A percentile compares a stretch with the other conserved stretches of the same genome.
phyloP scores from a whole-genome alignment of 257 asterid genomes.

The Solanum appendiculatum region DNA sequence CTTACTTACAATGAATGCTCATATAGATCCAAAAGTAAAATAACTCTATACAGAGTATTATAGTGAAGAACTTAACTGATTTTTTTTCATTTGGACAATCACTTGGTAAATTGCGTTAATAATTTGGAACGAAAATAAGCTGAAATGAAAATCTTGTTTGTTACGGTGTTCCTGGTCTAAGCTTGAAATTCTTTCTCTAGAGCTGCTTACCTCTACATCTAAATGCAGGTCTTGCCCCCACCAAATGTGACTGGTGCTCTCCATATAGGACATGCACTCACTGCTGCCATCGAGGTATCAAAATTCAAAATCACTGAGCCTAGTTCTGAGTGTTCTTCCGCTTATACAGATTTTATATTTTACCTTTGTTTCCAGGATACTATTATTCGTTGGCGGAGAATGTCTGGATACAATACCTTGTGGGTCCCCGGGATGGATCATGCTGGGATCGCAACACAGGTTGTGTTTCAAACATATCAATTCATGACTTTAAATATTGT shows the following conservation, averaged over 20 bases:
- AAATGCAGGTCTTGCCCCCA: conserved; percentile 79
- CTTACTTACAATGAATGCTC: background rate
- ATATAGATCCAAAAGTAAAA: background rate
- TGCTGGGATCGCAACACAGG: conserved; percentile 99
- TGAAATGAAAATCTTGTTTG: background rate
- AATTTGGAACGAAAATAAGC: background rate
- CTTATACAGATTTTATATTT: background rate
- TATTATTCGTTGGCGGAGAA: conserved; percentile 88
- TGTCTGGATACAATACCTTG: conserved; percentile 88
- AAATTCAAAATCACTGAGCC: conserved; percentile 1
- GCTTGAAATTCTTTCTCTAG: background rate
- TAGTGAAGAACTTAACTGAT: background rate
- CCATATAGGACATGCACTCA: conserved; percentile 95
- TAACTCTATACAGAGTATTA: background rate
- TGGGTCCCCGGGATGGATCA: conserved; percentile 99
- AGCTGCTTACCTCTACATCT: conserved; percentile 1
- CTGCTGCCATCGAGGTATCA: conserved; percentile 84
- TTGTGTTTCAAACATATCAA: conserved; percentile 5
- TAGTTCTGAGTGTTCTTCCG: background rate
- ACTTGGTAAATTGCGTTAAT: background rate
- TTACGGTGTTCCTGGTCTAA: background rate
- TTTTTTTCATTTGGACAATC: background rate
- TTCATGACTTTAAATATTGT: background rate
- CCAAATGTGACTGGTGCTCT: conserved; percentile 97
- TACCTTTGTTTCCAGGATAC: conserved; percentile 50